phyloP scores from a whole-genome alignment of 306 rosid species.

The Quercus agrifolia region DNA sequence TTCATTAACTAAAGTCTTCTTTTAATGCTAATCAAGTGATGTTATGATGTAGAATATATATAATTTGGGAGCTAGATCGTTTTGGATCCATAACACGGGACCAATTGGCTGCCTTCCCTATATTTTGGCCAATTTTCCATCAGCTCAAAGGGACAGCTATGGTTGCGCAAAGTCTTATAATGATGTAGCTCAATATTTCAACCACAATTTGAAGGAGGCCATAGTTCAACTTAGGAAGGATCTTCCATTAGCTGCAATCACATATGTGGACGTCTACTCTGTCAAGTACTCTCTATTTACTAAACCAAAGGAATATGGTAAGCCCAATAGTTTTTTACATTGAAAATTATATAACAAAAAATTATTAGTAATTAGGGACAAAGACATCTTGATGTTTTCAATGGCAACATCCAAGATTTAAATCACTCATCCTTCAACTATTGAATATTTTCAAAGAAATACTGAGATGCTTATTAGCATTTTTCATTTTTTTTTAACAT shows the following conservation, averaged over 20 bases:
- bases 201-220: too few relatives aligned
- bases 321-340: not conserved
- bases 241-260: conserved; percentile 34
- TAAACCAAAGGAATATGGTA: conserved; percentile 44
- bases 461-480: too few relatives aligned
- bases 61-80: conserved; percentile 30
- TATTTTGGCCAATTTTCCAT: conserved; percentile 11
- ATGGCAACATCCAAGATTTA: too few relatives aligned
- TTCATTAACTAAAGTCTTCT: not conserved
- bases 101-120: conserved; percentile 35
- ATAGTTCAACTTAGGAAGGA: too few relatives aligned
- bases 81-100: conserved; percentile 41
- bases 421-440: too few relatives aligned
- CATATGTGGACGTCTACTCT: conserved; percentile 47
- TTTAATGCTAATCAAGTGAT: not conserved
- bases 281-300: conserved; percentile 30
- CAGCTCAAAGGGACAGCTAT: conserved; percentile 18
- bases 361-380: too few relatives aligned
- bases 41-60: conserved; percentile 18
- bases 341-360: too few relatives aligned
- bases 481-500: too few relatives aligned
- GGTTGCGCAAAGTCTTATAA: conserved; percentile 58
- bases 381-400: too few relatives aligned
- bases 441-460: too few relatives aligned
- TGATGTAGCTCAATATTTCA: conserved; percentile 50